These are phyloP conservation scores for Tricharina praecox DNA, from an alignment of 495 filamentous ascomycete species.

Conservation along the genomic window DNA sequence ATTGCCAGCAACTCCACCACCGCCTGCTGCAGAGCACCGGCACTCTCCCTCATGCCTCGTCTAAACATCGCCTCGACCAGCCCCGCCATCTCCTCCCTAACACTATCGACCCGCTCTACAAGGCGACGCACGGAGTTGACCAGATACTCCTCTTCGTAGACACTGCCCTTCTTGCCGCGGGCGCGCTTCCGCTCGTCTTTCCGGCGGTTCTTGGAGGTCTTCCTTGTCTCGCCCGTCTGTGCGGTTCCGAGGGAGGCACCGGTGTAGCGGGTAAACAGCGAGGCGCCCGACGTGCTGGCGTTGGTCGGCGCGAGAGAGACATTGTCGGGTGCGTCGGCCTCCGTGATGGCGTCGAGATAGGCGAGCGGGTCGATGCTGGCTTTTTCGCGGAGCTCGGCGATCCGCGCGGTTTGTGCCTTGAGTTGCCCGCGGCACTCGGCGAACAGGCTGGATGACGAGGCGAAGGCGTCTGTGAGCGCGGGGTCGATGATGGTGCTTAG, in stretches of 20 bases:
- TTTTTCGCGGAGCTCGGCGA: constrained; percentile 61
- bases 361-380: constrained; percentile 59
- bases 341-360: constrained; percentile 33
- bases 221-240: constrained; percentile 45
- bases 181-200: constrained; percentile 91
- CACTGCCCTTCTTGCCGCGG: constrained; percentile 80
- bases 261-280: constrained; percentile 84
- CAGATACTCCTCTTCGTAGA: constrained; percentile 96
- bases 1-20: constrained; percentile 53
- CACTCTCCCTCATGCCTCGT: constrained; percentile 73
- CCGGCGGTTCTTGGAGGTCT: constrained; percentile 65
- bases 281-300: constrained; percentile 54
- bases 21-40: constrained; percentile 53
- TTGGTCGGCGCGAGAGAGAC: constrained; percentile 78
- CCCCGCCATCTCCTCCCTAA: constrained; percentile 47
- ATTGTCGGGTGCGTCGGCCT: constrained; percentile 69
- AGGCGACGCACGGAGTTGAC: constrained; percentile 71
- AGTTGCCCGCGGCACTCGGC: constrained; percentile 82
- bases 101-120: constrained; percentile 62
- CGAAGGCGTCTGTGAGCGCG: constrained; percentile 60
- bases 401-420: constrained; percentile 62
- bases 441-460: constrained; percentile 66
- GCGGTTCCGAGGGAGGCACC: constrained; percentile 50
- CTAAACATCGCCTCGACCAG: constrained; percentile 59
- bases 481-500: constrained; percentile 48